These are phyloP conservation scores for Glaciozyma martinii DNA, from an alignment of 768 basidiomycete genomes.

Conservation along the genomic window DNA sequence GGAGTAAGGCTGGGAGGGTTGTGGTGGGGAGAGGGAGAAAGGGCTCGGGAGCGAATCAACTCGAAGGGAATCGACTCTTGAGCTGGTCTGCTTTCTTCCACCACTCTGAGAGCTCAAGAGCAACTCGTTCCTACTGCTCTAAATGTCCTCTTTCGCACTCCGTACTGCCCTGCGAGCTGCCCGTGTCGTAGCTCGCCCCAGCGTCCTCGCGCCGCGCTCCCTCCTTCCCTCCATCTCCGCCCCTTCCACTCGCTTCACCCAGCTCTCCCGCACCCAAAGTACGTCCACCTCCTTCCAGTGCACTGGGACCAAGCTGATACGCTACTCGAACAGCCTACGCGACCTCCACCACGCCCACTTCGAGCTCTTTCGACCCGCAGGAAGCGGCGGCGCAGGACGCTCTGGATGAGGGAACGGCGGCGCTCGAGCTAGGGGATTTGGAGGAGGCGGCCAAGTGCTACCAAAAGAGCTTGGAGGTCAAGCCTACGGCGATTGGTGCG, in stretches of 20 bases:
- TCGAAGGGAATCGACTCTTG: no score
- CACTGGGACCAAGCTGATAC: not conserved
- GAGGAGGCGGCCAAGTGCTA: slow-evolving; percentile 5
- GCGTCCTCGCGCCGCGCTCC: no score
- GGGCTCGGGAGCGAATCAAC: not conserved
- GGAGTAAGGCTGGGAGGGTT: no score
- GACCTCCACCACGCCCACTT: slow-evolving; percentile 11
- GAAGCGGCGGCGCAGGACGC: slow-evolving; percentile 16
- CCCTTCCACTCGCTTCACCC: no score
- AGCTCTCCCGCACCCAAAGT: no score
- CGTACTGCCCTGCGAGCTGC: no score
- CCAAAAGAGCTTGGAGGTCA: slow-evolving; percentile 17
- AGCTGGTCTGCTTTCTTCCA: no score
- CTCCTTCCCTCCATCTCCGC: no score
- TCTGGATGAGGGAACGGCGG: slow-evolving; percentile 23
- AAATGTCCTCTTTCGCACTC: no score
- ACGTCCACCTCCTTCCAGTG: not conserved
- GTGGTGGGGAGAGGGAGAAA: not conserved
- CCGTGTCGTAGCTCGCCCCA: no score
- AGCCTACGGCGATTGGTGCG: slow-evolving; percentile 25
- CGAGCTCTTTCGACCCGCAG: slow-evolving; percentile 22
- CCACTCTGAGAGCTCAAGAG: no score
- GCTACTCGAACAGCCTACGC: not conserved
- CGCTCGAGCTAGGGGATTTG: slow-evolving; percentile 21
- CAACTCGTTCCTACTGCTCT: no score